phyloP scores from a whole-genome alignment of 1,284 basidiomycete genomes.

The Golubevia pallescens region DNA sequence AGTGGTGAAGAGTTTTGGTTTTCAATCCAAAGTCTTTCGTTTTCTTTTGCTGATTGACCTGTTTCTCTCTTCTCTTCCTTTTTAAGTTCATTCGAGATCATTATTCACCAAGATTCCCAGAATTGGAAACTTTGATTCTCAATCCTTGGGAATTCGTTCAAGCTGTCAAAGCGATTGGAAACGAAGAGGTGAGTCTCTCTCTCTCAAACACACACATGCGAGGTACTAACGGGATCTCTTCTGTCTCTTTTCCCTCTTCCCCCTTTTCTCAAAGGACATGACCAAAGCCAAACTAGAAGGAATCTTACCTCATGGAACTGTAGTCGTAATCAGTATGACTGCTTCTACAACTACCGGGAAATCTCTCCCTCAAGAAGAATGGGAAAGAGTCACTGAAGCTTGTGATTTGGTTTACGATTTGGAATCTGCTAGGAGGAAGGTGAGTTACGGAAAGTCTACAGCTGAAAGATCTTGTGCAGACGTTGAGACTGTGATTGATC shows the following conservation, averaged over 20 bases:
- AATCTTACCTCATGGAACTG: conserved; percentile 52
- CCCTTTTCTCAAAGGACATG: conserved; percentile 15
- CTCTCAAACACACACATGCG: background rate
- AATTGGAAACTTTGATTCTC: conserved; percentile 54
- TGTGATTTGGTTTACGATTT: conserved; percentile 42
- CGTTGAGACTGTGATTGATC: too few relatives aligned
- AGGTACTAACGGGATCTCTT: background rate
- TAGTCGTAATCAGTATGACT: conserved; percentile 61
- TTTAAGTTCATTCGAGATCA: conserved; percentile 53
- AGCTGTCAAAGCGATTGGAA: conserved; percentile 55
- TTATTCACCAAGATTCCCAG: conserved; percentile 58
- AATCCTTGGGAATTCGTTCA: conserved; percentile 55
- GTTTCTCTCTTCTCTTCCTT: background rate
- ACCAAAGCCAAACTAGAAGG: conserved; percentile 36
- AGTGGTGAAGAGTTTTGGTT: too few relatives aligned
- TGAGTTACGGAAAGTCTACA: background rate
- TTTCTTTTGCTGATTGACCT: too few relatives aligned
- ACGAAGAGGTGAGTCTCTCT: conserved; percentile 17
- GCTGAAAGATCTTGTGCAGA: too few relatives aligned
- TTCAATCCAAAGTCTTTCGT: too few relatives aligned
- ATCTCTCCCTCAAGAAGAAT: conserved; percentile 26
- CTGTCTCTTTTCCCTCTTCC: background rate
- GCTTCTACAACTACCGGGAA: conserved; percentile 49
- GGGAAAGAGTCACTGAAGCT: conserved; percentile 47
- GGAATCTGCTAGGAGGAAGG: conserved; percentile 24